Conservation (phyloP, 768 basidiomycete genomes). For the Boletus pseudo-olivaceus region DNA sequence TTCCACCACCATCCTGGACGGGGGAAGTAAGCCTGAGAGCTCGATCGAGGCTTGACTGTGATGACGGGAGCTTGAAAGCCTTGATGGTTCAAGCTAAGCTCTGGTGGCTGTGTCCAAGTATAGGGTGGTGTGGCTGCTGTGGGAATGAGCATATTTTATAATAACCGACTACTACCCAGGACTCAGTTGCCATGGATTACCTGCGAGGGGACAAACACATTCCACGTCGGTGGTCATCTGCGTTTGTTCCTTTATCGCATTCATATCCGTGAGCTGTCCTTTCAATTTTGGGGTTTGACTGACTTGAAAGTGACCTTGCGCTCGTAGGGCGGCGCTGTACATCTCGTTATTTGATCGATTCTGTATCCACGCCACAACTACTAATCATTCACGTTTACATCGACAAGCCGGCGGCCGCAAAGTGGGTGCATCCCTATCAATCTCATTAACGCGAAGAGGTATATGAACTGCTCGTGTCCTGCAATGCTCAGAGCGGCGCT, state of each 20-base stretch:
- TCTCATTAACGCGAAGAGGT: background rate
- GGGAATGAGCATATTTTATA: too few relatives aligned
- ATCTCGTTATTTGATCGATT: background rate
- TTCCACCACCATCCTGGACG: constrained; percentile 60
- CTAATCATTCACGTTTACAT: constrained; percentile 40
- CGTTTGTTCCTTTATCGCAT: background rate
- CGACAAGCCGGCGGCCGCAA: constrained; percentile 38
- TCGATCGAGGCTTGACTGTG: constrained; percentile 12
- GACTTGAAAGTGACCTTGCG: too few relatives aligned
- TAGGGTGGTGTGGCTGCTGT: too few relatives aligned
- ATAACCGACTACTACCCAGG: too few relatives aligned
- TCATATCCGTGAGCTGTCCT: background rate
- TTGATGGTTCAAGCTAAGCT: too few relatives aligned
- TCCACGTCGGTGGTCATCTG: background rate
- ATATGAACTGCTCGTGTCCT: background rate
- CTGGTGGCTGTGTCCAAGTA: constrained; percentile 26
- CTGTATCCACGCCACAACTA: background rate
- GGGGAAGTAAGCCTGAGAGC: constrained; percentile 11
- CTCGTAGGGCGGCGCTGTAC: background rate
- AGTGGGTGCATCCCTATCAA: constrained; percentile 17
- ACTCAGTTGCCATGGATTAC: too few relatives aligned
- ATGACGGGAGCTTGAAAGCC: constrained; percentile 5
- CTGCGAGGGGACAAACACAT: too few relatives aligned
- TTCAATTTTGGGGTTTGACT: background rate
- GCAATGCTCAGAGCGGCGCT: background rate